phyloP scores from a whole-genome alignment of 2,329 filamentous ascomycete species.

The Aureobasidium vineae region DNA sequence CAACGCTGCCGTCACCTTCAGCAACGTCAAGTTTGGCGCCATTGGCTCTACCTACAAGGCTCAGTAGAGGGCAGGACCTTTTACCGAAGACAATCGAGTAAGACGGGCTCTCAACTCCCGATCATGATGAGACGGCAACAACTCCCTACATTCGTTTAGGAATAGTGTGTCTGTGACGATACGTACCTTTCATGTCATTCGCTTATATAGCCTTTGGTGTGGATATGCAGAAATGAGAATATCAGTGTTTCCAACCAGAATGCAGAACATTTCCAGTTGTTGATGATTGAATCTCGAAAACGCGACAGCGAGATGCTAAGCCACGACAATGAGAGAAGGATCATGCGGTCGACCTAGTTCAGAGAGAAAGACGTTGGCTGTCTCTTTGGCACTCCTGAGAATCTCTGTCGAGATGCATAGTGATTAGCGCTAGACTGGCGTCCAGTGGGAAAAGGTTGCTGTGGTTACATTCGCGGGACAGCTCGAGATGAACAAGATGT shows the following conservation, averaged over 20 bases:
- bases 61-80: conserved; percentile 1
- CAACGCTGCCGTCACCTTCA: conserved; percentile 31
- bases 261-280: not conserved
- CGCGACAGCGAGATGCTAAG: not conserved
- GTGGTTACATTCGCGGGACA: not conserved
- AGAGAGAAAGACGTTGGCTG: not conserved
- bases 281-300: not conserved
- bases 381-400: not conserved
- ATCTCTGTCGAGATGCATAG: not conserved
- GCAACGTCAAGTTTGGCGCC: conserved; percentile 35
- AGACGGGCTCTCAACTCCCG: conserved; percentile 18
- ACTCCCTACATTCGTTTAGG: not conserved
- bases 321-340: not conserved
- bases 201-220: not conserved
- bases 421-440: not conserved
- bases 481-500: not conserved
- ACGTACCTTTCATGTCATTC: conserved; percentile 6
- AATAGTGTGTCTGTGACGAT: not conserved
- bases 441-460: no score
- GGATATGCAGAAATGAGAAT: not conserved
- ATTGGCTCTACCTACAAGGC: conserved; percentile 26
- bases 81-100: not conserved
- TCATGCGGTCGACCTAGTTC: not conserved
- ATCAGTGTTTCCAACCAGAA: not conserved
- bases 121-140: not conserved